phyloP scores from a whole-genome alignment of 208 protist species.

The Herpetomonas samuelpessoai region DNA sequence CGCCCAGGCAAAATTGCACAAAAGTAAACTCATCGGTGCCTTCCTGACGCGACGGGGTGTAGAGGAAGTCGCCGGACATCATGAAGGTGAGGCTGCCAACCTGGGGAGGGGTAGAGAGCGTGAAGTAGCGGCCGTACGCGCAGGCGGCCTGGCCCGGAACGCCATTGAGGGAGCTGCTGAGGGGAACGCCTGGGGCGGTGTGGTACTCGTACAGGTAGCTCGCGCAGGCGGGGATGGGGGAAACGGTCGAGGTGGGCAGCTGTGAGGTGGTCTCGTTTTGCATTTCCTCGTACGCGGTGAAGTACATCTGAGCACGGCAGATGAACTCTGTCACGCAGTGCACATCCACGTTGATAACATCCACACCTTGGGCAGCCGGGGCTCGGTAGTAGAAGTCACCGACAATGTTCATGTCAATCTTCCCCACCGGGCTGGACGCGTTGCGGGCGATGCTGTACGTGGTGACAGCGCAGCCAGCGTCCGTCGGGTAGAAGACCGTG shows the following conservation, averaged over 20 bases:
- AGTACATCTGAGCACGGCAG: conserved; percentile 49
- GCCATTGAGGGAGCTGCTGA: conserved; percentile 59
- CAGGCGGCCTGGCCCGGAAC: conserved; percentile 60
- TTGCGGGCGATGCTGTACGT: conserved; percentile 41
- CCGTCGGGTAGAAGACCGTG: conserved; percentile 27
- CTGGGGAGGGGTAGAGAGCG: conserved; percentile 31
- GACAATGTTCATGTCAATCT: conserved; percentile 62
- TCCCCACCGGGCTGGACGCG: conserved; percentile 14
- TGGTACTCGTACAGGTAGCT: conserved; percentile 80
- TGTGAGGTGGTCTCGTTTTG: conserved; percentile 10
- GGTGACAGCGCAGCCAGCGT: conserved; percentile 28
- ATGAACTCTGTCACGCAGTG: conserved; percentile 44
- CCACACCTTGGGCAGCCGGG: conserved; percentile 38
- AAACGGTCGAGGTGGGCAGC: conserved; percentile 6
- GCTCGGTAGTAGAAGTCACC: conserved; percentile 69
- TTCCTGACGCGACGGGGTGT: conserved; percentile 34
- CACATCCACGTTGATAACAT: conserved; percentile 48
- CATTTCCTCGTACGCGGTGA: conserved; percentile 46
- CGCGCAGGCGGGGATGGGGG: conserved; percentile 46
- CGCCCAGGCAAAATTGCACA: conserved; percentile 64
- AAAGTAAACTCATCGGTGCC: conserved; percentile 60
- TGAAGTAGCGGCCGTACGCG: conserved; percentile 71
- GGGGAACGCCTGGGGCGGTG: conserved; percentile 31
- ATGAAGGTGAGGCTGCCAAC: conserved; percentile 46
- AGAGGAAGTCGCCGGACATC: conserved; percentile 70